Evolutionary conservation across 2,329 filamentous ascomycete genomes (phyloP).

Genomic region (Simplicillium aogashimaense): DNA sequence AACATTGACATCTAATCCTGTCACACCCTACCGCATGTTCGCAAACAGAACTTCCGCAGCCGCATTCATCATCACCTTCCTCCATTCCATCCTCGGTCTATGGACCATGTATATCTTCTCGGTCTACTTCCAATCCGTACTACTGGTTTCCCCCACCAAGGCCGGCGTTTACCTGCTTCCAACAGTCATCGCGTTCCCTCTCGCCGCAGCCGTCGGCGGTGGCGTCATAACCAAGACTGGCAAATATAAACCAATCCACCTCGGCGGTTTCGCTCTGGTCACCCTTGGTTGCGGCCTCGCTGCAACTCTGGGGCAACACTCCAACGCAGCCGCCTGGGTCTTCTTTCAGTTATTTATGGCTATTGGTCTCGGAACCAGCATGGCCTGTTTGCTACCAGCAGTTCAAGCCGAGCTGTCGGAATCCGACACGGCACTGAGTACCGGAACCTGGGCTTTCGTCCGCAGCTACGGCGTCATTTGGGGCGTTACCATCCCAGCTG

Average conservation of each 20-base stretch:
- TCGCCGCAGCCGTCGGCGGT: slow-evolving; percentile 17
- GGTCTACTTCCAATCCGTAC: slow-evolving; percentile 5
- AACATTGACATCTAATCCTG: neutral
- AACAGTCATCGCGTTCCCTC: neutral
- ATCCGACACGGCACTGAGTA: slow-evolving; percentile 22
- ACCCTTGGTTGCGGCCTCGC: slow-evolving; percentile 31
- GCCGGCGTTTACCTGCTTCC: slow-evolving; percentile 4
- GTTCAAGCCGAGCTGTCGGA: slow-evolving; percentile 26
- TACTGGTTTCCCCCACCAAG: neutral
- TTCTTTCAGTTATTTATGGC: slow-evolving; percentile 27
- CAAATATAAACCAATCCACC: slow-evolving; percentile 21
- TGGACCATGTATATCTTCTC: slow-evolving; percentile 7
- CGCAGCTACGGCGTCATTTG: slow-evolving; percentile 32
- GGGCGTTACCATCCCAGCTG: slow-evolving; percentile 32
- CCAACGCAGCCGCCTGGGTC: slow-evolving; percentile 24
- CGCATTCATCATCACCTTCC: slow-evolving; percentile 2
- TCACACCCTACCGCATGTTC: slow-evolving; percentile 1
- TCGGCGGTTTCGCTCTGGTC: slow-evolving; percentile 24
- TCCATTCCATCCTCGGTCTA: neutral
- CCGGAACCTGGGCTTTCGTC: slow-evolving; percentile 29
- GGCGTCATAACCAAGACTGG: slow-evolving; percentile 21
- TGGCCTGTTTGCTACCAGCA: slow-evolving; percentile 31
- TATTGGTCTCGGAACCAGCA: slow-evolving; percentile 29
- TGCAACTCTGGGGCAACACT: slow-evolving; percentile 21
- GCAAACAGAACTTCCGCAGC: slow-evolving; percentile 1